A percentile compares a stretch with the other conserved stretches of the same genome.
Conservation (phyloP, 1,284 basidiomycete genomes). For the Cryptococcus wingfieldii region DNA sequence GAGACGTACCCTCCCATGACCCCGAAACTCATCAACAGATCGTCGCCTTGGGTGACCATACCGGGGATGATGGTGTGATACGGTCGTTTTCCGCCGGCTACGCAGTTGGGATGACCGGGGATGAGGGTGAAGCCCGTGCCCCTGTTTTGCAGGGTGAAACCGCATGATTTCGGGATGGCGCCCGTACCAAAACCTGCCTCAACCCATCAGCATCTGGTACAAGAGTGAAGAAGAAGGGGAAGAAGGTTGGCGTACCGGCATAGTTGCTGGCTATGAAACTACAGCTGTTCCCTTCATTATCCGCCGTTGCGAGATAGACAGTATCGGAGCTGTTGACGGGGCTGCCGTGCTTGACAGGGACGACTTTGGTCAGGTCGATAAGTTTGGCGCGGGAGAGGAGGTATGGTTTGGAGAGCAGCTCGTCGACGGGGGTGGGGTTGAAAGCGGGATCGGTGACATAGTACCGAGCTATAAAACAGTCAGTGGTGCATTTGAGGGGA, state of each 20-base stretch:
- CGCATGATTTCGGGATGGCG: constrained; percentile 86
- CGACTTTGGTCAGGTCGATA: constrained; percentile 66
- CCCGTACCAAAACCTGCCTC: constrained; percentile 54
- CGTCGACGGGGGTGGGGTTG: constrained; percentile 65
- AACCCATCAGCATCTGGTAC: constrained; percentile 15
- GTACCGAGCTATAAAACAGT: constrained; percentile 56
- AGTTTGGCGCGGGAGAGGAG: constrained; percentile 71
- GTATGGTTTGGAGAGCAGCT: constrained; percentile 79
- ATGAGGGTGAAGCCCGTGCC: constrained; percentile 77
- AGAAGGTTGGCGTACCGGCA: constrained; percentile 54
- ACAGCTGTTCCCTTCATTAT: constrained; percentile 88
- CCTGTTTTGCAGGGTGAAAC: constrained; percentile 93
- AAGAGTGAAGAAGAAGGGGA: neutral
- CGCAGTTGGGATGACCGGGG: constrained; percentile 76
- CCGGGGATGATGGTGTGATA: constrained; percentile 94
- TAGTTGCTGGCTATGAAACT: constrained; percentile 88
- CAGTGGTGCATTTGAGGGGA: neutral
- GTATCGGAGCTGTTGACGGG: constrained; percentile 70
- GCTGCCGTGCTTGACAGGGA: constrained; percentile 60
- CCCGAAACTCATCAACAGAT: constrained; percentile 82
- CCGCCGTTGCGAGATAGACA: constrained; percentile 83
- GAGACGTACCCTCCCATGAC: constrained; percentile 66
- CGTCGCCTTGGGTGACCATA: constrained; percentile 73
- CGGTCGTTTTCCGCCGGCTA: constrained; percentile 77
- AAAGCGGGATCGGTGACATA: constrained; percentile 84